A percentile compares a stretch with the other conserved stretches of the same genome.
phyloP scores from a whole-genome alignment of 768 basidiomycete genomes.

The Amanita jacksonii region DNA sequence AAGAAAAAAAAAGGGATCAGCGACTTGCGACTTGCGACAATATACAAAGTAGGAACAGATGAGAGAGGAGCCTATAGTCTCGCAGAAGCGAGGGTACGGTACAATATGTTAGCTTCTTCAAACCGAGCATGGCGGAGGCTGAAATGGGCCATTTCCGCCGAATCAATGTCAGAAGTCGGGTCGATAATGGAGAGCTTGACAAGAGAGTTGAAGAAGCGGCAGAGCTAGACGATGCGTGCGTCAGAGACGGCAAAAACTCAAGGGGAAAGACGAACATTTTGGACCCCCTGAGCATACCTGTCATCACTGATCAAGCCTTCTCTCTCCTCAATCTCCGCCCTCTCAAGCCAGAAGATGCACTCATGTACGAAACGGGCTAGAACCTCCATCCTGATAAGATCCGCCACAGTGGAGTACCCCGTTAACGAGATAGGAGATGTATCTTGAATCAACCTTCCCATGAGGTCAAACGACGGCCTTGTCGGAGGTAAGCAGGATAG shows the following conservation, averaged over 20 bases:
- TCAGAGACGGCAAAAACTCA: slow-evolving; percentile 7
- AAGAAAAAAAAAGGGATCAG: too few species aligned
- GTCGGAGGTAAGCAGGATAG: slow-evolving; percentile 61
- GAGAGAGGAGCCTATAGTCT: too few species aligned
- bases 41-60: too few species aligned
- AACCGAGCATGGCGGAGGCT: too few species aligned
- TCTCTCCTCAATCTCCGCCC: slow-evolving; percentile 57
- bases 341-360: slow-evolving; percentile 60
- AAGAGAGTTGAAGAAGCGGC: slow-evolving; percentile 66
- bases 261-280: slow-evolving; percentile 41
- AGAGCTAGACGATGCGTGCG: slow-evolving; percentile 37
- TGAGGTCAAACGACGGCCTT: slow-evolving; percentile 62
- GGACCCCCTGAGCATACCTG: slow-evolving; percentile 60
- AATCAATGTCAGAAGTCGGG: too few species aligned
- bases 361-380: slow-evolving; percentile 67
- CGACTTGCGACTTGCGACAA: too few species aligned
- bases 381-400: slow-evolving; percentile 53
- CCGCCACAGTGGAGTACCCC: slow-evolving; percentile 48
- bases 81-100: too few species aligned
- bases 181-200: slow-evolving; percentile 37
- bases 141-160: too few species aligned
- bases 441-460: slow-evolving; percentile 61
- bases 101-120: too few species aligned
- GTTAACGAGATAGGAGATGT: slow-evolving; percentile 35
- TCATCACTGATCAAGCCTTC: slow-evolving; percentile 66